phyloP scores from a whole-genome alignment of 345 rosid genomes.

The Turnera subulata region DNA sequence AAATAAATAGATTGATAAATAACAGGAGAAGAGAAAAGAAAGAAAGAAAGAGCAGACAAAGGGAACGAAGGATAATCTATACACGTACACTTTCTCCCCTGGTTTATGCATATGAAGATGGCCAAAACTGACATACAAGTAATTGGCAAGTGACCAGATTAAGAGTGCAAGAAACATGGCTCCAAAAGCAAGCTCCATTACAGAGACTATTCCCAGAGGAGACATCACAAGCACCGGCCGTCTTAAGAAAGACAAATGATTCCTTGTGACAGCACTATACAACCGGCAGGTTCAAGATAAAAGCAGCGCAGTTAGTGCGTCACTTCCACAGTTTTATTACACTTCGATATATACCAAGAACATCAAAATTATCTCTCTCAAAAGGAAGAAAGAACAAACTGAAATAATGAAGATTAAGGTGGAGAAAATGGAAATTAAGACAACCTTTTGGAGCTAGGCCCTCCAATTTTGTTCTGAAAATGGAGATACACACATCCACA shows the following conservation, averaged over 20 bases:
- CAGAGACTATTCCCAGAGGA: constrained; percentile 59
- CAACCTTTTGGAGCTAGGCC: constrained; percentile 22
- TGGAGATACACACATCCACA: constrained; percentile 61
- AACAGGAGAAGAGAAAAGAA: not conserved
- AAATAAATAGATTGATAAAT: not conserved
- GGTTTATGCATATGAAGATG: constrained; percentile 27
- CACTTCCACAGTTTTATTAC: not conserved
- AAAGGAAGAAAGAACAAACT: no score
- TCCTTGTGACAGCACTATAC: not conserved
- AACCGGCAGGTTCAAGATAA: not conserved
- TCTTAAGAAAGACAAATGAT: constrained; percentile 7
- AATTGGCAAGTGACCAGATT: constrained; percentile 47
- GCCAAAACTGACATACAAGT: constrained; percentile 49
- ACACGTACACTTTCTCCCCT: constrained; percentile 39
- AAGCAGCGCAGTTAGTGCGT: not conserved
- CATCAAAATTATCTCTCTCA: not conserved
- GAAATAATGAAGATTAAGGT: no score
- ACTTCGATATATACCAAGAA: not conserved
- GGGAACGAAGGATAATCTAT: no score
- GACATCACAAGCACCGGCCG: constrained; percentile 49
- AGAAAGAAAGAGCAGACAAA: no score
- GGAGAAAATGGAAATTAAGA: not conserved
- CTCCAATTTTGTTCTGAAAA: constrained; percentile 31
- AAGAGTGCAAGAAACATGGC: constrained; percentile 53
- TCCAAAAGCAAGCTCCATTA: constrained; percentile 41